Base-by-base conservation (phyloP, 305 asterid genomes). In the Plantago lanceolata region DNA sequence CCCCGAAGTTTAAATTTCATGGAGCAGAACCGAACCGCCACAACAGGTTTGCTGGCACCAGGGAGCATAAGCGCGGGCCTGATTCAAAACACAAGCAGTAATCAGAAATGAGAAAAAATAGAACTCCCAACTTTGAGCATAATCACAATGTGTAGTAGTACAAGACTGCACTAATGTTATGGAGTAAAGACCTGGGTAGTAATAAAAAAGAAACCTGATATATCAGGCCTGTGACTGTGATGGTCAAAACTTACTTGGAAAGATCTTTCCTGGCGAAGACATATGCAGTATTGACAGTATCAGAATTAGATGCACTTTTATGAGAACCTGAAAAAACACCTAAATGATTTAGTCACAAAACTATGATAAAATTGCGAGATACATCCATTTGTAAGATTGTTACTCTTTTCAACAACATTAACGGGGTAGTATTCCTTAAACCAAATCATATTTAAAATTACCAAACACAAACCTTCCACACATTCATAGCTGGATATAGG, bases 11-110 rank as follows among this genome's bases (percentile, higher is more conserved):
- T 70, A 76, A 82, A 90, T 66, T 75, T 74, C 62, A 75, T 11
- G 47, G 97, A 95, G 82, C 99, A 90, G 81, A 93, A 90, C 56
- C 99, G 93, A 73, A 88, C 86, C 17, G 96, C 97, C 49, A 93
- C 90, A 68, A 88, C 85, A 50, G 99, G 94, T 79, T 82, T 93
- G 84, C 89, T 90, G 28, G 99, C 94, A 71, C 97, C 92, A 37
- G 99, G 97, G 54, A 93, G 96, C 90, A 93, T 84, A 71, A 93
- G 83, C 33, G 99, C 93, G 59, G 99, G 99, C 79, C 99, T 93
- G 84, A 37, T 53, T 65, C 40, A 61, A 73, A 65, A 77, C 59
- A 73, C 63, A 75, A 61, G 66, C 15, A 66, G 67, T 58, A 21
- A 48, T 48, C 44, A 65, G 45, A 37, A 56, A 20, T 12, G 0